phyloP scores from a whole-genome alignment of 805 yeast genomes.

The Yamadazyma sp. region DNA sequence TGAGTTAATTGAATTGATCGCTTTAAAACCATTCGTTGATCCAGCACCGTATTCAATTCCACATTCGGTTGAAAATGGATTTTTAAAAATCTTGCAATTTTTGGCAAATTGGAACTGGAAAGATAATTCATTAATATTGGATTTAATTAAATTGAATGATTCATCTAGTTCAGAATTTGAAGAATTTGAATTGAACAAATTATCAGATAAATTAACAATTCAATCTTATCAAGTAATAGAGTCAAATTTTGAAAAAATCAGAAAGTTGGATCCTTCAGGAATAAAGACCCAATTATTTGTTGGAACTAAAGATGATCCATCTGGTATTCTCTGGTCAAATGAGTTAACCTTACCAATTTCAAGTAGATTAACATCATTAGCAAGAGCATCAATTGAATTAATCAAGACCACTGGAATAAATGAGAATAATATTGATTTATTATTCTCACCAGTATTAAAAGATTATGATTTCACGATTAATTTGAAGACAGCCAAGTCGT shows the following conservation, averaged over 20 bases:
- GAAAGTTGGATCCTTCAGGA: slow-evolving; percentile 81
- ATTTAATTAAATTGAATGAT: slow-evolving; percentile 49
- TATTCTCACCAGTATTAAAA: slow-evolving; percentile 77
- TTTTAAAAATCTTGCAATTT: slow-evolving; percentile 67
- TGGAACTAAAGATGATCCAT: slow-evolving; percentile 79
- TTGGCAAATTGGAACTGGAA: slow-evolving; percentile 92
- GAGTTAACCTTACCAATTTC: slow-evolving; percentile 69
- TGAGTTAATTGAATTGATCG: slow-evolving; percentile 78
- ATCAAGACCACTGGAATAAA: slow-evolving; percentile 44
- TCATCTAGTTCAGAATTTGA: slow-evolving; percentile 4
- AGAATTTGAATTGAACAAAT: slow-evolving; percentile 35
- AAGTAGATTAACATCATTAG: slow-evolving; percentile 80
- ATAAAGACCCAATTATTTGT: slow-evolving; percentile 76
- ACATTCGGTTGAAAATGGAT: slow-evolving; percentile 74
- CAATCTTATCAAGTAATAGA: slow-evolving; percentile 60
- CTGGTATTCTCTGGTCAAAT: slow-evolving; percentile 82
- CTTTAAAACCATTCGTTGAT: slow-evolving; percentile 80
- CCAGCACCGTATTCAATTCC: slow-evolving; percentile 85
- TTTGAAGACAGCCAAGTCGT: slow-evolving; percentile 45
- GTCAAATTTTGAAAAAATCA: slow-evolving; percentile 60
- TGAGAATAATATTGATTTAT: slow-evolving; percentile 41
- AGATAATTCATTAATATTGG: slow-evolving; percentile 79
- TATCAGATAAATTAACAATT: slow-evolving; percentile 61
- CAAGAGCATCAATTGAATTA: slow-evolving; percentile 67
- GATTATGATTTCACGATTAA: slow-evolving; percentile 83